Conservation (phyloP, 495 filamentous ascomycete genomes). For the Haplographium delicatum region DNA sequence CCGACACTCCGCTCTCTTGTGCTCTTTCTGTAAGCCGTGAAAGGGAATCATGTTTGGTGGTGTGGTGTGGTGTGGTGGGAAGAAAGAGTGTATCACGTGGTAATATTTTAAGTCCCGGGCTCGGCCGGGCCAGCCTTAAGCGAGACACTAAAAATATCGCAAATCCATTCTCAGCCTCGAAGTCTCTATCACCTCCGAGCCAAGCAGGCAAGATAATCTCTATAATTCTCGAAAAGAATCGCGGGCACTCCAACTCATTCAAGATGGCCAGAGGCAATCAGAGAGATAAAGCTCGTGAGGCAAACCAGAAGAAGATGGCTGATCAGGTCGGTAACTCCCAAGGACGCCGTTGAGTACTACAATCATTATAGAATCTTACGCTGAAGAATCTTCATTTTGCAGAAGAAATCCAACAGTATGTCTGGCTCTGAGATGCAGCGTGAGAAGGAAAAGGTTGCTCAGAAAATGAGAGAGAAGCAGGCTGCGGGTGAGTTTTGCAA, state of each 20-base stretch:
- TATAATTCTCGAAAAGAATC: not conserved
- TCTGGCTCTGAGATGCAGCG: constrained; percentile 64
- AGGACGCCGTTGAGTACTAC: not conserved
- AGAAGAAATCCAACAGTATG: constrained; percentile 59
- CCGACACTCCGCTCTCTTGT: no score
- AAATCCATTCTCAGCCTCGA: constrained; percentile 9
- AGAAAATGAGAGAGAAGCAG: constrained; percentile 90
- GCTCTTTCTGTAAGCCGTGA: no score
- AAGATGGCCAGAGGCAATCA: constrained; percentile 92
- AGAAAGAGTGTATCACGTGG: not conserved
- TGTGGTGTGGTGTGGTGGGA: not conserved
- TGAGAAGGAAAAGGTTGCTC: constrained; percentile 70
- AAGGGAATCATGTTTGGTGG: no score
- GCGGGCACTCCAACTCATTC: constrained; percentile 20
- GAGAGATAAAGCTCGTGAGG: constrained; percentile 81
- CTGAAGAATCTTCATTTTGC: constrained; percentile 27
- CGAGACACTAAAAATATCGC: constrained; percentile 7
- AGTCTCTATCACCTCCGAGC: not conserved
- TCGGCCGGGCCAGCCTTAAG: not conserved
- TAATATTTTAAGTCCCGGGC: not conserved
- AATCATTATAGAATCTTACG: not conserved
- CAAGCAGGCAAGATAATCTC: constrained; percentile 10
- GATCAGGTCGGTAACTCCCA: constrained; percentile 12
- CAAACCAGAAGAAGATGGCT: constrained; percentile 63
- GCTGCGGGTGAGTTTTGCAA: constrained; percentile 55